phyloP scores from a whole-genome alignment of 2,329 filamentous ascomycete species.

The Hansfordia pulvinata region DNA sequence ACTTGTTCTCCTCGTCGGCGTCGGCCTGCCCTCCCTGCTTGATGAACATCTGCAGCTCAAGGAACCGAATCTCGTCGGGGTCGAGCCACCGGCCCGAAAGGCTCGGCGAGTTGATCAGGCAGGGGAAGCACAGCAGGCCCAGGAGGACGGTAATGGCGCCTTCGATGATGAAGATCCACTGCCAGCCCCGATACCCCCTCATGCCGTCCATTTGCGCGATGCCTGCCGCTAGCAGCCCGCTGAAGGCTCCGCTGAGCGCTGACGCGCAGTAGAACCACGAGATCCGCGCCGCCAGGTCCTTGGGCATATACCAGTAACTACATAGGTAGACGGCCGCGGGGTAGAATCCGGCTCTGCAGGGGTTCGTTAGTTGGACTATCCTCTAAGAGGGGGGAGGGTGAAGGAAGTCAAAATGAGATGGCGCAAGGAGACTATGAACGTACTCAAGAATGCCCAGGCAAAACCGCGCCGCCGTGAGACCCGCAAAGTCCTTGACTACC shows the following conservation, averaged over 20 bases:
- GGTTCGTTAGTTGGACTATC: no score
- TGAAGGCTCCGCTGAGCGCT: constrained; percentile 49
- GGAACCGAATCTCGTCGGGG: constrained; percentile 4
- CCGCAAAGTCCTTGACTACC: constrained; percentile 21
- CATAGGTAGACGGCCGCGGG: constrained; percentile 15
- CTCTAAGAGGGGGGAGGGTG: no score
- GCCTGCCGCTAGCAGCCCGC: constrained; percentile 25
- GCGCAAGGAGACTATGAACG: constrained; percentile 2
- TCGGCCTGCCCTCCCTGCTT: constrained; percentile 5
- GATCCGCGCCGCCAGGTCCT: constrained; percentile 12
- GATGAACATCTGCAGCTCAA: constrained; percentile 5
- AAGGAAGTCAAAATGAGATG: no score
- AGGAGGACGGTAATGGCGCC: constrained; percentile 44
- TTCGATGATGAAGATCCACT: constrained; percentile 35
- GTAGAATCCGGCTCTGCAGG: constrained; percentile 15
- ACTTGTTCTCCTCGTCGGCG: constrained; percentile 3
- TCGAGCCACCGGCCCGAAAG: constrained; percentile 3
- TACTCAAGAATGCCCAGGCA: constrained; percentile 24
- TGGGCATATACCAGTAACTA: constrained; percentile 16
- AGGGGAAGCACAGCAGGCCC: constrained; percentile 39
- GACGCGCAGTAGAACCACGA: constrained; percentile 27
- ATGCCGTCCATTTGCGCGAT: constrained; percentile 37
- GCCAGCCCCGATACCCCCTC: constrained; percentile 26
- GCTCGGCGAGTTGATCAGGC: constrained; percentile 5
- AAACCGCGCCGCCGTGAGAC: constrained; percentile 24